These are phyloP conservation scores for Cystobasidium tubakii DNA, from an alignment of 768 basidiomycete genomes.

Conservation along the genomic window DNA sequence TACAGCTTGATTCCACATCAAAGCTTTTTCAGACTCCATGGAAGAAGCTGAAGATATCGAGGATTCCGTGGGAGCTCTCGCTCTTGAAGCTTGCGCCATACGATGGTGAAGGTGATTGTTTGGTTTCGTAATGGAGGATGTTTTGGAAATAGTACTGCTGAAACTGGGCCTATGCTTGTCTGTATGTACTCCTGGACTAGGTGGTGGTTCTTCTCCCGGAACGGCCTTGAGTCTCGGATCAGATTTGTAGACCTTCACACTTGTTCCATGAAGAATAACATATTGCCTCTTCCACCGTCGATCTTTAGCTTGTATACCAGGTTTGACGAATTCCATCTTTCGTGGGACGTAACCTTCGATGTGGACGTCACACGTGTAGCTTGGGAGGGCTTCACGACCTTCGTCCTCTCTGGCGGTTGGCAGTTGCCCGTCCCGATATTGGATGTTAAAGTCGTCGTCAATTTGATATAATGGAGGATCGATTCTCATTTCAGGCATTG, in stretches of 20 bases:
- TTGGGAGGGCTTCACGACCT: slow-evolving; percentile 70
- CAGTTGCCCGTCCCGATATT: slow-evolving; percentile 46
- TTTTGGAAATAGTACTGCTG: slow-evolving; percentile 1
- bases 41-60: slow-evolving; percentile 18
- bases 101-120: not conserved
- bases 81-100: not conserved
- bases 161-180: not conserved
- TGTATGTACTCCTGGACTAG: slow-evolving; percentile 12
- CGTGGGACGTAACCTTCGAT: slow-evolving; percentile 74
- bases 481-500: slow-evolving; percentile 50
- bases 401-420: slow-evolving; percentile 61
- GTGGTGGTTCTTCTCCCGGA: slow-evolving; percentile 23
- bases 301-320: slow-evolving; percentile 80
- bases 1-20: slow-evolving; percentile 2
- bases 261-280: slow-evolving; percentile 88
- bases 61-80: slow-evolving; percentile 14
- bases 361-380: slow-evolving; percentile 74
- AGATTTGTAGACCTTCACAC: slow-evolving; percentile 60
- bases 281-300: slow-evolving; percentile 84
- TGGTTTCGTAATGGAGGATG: not conserved
- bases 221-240: slow-evolving; percentile 47
- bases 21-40: not conserved
- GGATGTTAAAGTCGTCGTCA: slow-evolving; percentile 45
- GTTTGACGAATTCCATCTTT: slow-evolving; percentile 84
- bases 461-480: slow-evolving; percentile 50